phyloP scores from a whole-genome alignment of 768 basidiomycete genomes.

The Lyophyllum decastes region DNA sequence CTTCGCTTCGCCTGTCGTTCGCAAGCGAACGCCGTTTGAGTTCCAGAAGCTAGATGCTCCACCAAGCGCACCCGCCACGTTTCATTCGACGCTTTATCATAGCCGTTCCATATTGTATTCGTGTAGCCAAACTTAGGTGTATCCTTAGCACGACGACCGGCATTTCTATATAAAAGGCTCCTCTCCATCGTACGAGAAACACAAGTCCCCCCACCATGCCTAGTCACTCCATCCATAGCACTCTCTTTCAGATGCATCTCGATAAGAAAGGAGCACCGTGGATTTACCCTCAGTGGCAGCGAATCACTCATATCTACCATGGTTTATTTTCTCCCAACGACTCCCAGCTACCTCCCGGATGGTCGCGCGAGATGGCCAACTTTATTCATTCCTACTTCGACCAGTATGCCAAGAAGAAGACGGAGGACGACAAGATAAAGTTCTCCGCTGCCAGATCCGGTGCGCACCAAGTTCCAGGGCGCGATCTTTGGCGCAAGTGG shows the following conservation, averaged over 20 bases:
- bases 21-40: background rate
- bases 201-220: slow-evolving; percentile 7
- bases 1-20: background rate
- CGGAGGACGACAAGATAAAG: background rate
- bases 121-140: background rate
- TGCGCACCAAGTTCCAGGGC: background rate
- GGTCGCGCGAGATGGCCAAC: slow-evolving; percentile 8
- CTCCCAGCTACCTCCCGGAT: slow-evolving; percentile 15
- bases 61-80: background rate
- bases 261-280: slow-evolving; percentile 11
- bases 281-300: slow-evolving; percentile 18
- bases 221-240: slow-evolving; percentile 11
- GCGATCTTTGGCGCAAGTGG: background rate
- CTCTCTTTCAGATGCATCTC: slow-evolving; percentile 17
- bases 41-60: too few relatives aligned
- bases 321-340: slow-evolving; percentile 24
- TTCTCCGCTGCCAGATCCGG: background rate
- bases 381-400: slow-evolving; percentile 5
- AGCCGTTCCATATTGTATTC: background rate
- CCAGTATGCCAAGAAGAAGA: background rate
- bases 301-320: slow-evolving; percentile 20
- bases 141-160: too few relatives aligned
- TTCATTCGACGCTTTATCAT: background rate
- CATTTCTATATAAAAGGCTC: too few relatives aligned
- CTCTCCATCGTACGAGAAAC: too few relatives aligned